phyloP scores from a whole-genome alignment of 1,284 basidiomycete genomes.

The Vanrija sp. region DNA sequence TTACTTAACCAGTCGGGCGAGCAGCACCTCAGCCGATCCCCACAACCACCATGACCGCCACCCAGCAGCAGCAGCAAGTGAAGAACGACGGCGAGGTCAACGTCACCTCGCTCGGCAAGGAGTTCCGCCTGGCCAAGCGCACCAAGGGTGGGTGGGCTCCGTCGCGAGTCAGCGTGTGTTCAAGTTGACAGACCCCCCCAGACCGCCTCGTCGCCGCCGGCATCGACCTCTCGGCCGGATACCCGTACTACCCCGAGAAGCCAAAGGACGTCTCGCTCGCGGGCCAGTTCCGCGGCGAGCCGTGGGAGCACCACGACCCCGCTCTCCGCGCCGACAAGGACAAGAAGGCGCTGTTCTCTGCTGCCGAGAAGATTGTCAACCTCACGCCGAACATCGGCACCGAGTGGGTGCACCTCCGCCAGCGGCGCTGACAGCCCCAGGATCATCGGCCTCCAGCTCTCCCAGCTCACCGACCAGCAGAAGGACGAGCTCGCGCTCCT shows the following conservation, averaged over 20 bases:
- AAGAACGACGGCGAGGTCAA: too few relatives aligned
- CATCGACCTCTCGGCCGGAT: conserved; percentile 34
- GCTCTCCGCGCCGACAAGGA: conserved; percentile 34
- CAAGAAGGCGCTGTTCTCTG: conserved; percentile 41
- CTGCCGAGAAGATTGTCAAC: conserved; percentile 33
- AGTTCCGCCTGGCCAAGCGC: too few relatives aligned
- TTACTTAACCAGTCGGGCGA: too few relatives aligned
- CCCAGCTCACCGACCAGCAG: conserved; percentile 32
- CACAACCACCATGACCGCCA: too few relatives aligned
- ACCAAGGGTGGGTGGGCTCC: too few relatives aligned
- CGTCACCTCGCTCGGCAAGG: too few relatives aligned
- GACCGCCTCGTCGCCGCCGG: conserved; percentile 32
- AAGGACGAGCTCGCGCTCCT: conserved; percentile 38
- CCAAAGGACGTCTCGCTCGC: conserved; percentile 37
- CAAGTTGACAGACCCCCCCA: too few relatives aligned
- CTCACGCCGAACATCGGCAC: conserved; percentile 32
- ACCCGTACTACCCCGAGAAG: conserved; percentile 38
- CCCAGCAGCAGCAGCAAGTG: too few relatives aligned
- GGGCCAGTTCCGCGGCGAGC: conserved; percentile 26
- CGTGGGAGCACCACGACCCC: conserved; percentile 36
- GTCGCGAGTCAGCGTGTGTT: too few relatives aligned
- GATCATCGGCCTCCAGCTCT: conserved; percentile 36
- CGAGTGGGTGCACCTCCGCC: too few relatives aligned
- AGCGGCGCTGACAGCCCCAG: conserved; percentile 27
- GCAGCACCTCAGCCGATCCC: too few relatives aligned